phyloP scores from a whole-genome alignment of 2,329 filamentous ascomycete species.

The Aspergillus sp. region DNA sequence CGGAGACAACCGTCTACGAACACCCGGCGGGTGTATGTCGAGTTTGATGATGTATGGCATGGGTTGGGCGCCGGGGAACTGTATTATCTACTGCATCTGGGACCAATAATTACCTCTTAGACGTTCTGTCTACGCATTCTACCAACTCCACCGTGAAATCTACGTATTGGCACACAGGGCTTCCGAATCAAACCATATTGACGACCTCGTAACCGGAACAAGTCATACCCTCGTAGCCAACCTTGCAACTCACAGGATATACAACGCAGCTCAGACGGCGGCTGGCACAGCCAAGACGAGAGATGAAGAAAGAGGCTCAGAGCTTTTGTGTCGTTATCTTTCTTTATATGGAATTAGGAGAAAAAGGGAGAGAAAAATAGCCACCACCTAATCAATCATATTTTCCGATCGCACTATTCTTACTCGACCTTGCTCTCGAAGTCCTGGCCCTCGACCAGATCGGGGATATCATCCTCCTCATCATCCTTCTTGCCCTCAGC shows the following conservation, averaged over 20 bases:
- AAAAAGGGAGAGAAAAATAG: neutral
- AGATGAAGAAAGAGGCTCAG: neutral
- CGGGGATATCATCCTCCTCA: constrained; percentile 84
- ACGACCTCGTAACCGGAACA: too few relatives aligned
- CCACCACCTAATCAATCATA: constrained; percentile 1
- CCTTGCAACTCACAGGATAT: too few relatives aligned
- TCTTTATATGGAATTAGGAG: neutral
- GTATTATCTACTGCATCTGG: constrained; percentile 1
- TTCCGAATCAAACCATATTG: too few relatives aligned
- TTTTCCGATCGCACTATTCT: constrained; percentile 16
- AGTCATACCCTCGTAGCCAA: too few relatives aligned
- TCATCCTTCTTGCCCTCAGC: constrained; percentile 74
- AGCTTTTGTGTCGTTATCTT: neutral
- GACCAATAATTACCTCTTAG: neutral
- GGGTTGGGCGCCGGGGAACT: neutral
- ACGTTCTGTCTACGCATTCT: neutral
- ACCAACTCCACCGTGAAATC: neutral
- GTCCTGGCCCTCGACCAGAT: constrained; percentile 94
- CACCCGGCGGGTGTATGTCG: too few relatives aligned
- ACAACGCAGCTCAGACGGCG: too few relatives aligned
- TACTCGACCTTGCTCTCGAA: constrained; percentile 98
- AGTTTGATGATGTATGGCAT: constrained; percentile 4
- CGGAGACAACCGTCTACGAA: neutral
- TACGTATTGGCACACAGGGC: neutral
- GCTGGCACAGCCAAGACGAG: neutral